These are phyloP conservation scores for Picochlorum sp. DNA, from an alignment of 139 green algal species.

Conservation along the genomic window DNA sequence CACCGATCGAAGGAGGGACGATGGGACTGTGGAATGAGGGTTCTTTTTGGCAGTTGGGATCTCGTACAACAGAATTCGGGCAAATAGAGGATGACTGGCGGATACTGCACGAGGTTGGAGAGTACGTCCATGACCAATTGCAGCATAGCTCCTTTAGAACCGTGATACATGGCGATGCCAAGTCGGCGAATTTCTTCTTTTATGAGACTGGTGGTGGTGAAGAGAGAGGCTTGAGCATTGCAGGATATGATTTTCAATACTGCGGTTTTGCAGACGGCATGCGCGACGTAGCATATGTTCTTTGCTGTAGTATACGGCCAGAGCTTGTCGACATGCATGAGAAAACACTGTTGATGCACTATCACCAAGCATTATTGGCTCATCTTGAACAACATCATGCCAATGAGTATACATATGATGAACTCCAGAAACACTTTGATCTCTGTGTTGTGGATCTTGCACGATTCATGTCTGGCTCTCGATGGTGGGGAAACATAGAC, in stretches of 20 bases:
- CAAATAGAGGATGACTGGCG: conserved; percentile 5
- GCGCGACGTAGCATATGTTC: conserved; percentile 8
- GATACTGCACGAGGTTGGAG: not conserved
- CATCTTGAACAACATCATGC: not conserved
- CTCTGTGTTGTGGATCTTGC: not conserved
- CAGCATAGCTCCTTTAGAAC: not conserved
- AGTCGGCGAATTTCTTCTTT: conserved; percentile 7
- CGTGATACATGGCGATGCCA: conserved; percentile 6
- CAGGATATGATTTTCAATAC: conserved; percentile 15
- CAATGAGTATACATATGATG: conserved; percentile 1
- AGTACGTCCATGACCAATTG: not conserved
- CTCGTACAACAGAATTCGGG: not conserved
- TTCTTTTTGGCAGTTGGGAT: conserved; percentile 8
- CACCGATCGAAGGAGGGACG: not conserved
- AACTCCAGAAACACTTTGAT: conserved; percentile 1
- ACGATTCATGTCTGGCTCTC: conserved; percentile 11
- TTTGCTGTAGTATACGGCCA: not conserved
- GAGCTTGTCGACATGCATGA: not conserved
- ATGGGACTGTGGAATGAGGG: conserved; percentile 4
- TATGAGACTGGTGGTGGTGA: not conserved
- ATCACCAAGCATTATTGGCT: conserved; percentile 1
- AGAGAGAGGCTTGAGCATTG: not conserved
- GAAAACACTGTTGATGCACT: not conserved
- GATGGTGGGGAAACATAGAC: conserved; percentile 8
- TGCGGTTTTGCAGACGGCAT: conserved; percentile 7